Evolutionary conservation across 306 rosid species (phyloP).

Genomic region (Vigna radiata): DNA sequence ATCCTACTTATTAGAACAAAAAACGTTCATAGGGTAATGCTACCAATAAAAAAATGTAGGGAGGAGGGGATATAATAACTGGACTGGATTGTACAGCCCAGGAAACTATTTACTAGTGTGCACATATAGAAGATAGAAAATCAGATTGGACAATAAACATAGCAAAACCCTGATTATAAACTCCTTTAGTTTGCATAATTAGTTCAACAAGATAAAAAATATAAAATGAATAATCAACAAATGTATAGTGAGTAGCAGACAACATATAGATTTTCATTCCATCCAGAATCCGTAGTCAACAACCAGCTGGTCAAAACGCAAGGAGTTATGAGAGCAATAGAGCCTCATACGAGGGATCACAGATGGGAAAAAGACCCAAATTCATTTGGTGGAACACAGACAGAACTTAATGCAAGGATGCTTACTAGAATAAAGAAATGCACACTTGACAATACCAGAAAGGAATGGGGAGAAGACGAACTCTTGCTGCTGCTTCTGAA

Average conservation of each 20-base stretch:
- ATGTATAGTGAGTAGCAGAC: not conserved
- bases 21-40: not conserved
- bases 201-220: not conserved
- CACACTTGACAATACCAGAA: not conserved
- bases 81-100: not conserved
- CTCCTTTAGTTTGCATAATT: not conserved
- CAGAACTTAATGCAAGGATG: not conserved
- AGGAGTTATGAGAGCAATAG: not conserved
- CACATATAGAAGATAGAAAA: not conserved
- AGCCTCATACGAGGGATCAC: not conserved
- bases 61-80: slow-evolving; percentile 5
- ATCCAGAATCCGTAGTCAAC: slow-evolving; percentile 27
- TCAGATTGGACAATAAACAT: slow-evolving; percentile 21
- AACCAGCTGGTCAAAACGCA: slow-evolving; percentile 7
- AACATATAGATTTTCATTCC: not conserved
- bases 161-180: not conserved
- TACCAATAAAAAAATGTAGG: not conserved
- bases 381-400: not conserved
- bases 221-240: no score
- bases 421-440: not conserved
- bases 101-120: slow-evolving; percentile 6
- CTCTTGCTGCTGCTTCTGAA: no score
- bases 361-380: not conserved
- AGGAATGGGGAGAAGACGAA: no score
- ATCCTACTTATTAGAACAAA: not conserved